Evolutionary conservation across 2,329 filamentous ascomycete species (phyloP), one percentile per base, ranked within the genome.

Genomic region (Calycina marina): DNA sequence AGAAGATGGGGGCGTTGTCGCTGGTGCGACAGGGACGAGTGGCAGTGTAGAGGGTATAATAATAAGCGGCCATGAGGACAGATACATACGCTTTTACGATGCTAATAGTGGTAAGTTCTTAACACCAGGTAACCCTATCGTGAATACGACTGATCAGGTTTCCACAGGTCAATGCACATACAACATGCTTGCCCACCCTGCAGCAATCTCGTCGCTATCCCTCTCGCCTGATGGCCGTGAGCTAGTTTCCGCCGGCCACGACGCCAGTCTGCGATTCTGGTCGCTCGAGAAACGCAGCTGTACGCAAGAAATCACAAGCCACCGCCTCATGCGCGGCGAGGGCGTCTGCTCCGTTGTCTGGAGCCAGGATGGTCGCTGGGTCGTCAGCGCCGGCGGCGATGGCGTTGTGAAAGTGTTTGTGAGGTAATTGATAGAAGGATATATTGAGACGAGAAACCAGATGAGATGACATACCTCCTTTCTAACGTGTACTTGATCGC

Each of bases 241-340:
- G 61, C 77, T 94, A 8, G 88, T 98, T 30, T 94, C 85, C 28
- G 90, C 85, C 1, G 90, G 90, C 14, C 90, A 98, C 55, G 90
- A 98, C 53, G 88, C 88, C 32, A 90, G 82, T 35, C 72, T 98
- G 35, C 78, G 90, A 16, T 94, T 98, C 68, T 98, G 90, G 90
- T 86, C 81, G 17, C 67, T 98, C 14, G 90, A 98, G 56, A 98
- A 93, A 62, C 74, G 90, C 31, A 80, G 78, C 28, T 98, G 90
- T 60, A 90, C 81, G 4, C 90, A 98, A 56, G 90, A 96, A 54
- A 84, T 98, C 47, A 92, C 85, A 3, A 83, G 74, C 39, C 86
- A 96, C 57, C 74, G 90, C 25, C 70, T 92, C 43, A 94, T 96
- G 86, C 74, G 90, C 31, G 90, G 88, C 30, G 90, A 98, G 54